A percentile compares a stretch with the other conserved stretches of the same genome.
Conservation (phyloP, 2,329 filamentous ascomycete species). For the Neofusicoccum parvum region DNA sequence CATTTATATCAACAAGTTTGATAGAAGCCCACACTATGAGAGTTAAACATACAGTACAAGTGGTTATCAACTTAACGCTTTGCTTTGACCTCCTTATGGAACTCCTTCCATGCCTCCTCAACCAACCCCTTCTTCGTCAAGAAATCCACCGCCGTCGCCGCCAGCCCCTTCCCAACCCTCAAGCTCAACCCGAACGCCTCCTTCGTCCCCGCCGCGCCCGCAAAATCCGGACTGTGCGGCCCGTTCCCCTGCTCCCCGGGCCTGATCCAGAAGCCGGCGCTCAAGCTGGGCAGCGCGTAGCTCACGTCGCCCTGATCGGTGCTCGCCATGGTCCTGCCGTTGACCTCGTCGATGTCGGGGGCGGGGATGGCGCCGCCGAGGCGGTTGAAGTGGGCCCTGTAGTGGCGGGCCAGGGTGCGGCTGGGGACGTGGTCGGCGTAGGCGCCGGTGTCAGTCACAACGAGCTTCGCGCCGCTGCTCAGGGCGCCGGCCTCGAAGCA, state of each 20-base stretch:
- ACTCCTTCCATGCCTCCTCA: slow-evolving; percentile 27
- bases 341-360: slow-evolving; percentile 45
- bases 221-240: slow-evolving; percentile 46
- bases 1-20: no score
- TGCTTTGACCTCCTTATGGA: slow-evolving; percentile 30
- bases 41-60: no score
- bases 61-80: background rate
- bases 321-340: slow-evolving; percentile 53
- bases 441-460: slow-evolving; percentile 45
- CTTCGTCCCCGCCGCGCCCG: slow-evolving; percentile 37
- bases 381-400: slow-evolving; percentile 31
- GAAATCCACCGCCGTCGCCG: slow-evolving; percentile 42
- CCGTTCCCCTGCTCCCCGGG: slow-evolving; percentile 37
- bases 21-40: no score
- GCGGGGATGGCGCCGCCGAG: slow-evolving; percentile 38
- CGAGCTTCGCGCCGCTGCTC: slow-evolving; percentile 54
- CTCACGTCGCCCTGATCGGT: slow-evolving; percentile 64
- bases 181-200: slow-evolving; percentile 39
- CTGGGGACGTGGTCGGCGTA: slow-evolving; percentile 62
- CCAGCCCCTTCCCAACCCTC: slow-evolving; percentile 39
- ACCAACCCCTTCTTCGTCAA: slow-evolving; percentile 27
- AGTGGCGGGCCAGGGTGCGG: slow-evolving; percentile 43
- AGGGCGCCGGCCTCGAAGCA: slow-evolving; percentile 53
- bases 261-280: slow-evolving; percentile 52
- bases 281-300: slow-evolving; percentile 60